Evolutionary conservation across 192 early-diverging fungal genomes (phyloP).

Genomic region (Diversispora epigaea): DNA sequence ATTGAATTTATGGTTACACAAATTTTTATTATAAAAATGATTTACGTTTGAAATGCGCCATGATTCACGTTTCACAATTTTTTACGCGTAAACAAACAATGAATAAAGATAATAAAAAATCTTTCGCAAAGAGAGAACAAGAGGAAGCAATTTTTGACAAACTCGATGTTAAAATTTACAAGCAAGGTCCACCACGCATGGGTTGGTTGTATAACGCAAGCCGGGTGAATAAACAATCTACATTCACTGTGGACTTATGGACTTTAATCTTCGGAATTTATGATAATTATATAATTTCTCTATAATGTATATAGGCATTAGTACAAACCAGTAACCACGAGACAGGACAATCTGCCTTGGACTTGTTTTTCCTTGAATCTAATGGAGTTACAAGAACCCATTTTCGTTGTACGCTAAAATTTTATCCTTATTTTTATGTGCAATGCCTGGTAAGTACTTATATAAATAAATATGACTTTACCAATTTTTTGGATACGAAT

Average conservation of each 20-base stretch:
- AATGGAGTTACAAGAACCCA: slow-evolving; percentile 70
- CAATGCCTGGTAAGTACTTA: slow-evolving; percentile 64
- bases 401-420: slow-evolving; percentile 86
- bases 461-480: neutral
- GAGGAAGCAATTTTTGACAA: slow-evolving; percentile 56
- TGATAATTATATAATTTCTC: slow-evolving; percentile 28
- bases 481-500: neutral
- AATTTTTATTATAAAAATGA: no score
- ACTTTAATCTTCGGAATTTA: neutral
- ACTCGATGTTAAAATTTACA: slow-evolving; percentile 67
- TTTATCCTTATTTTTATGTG: slow-evolving; percentile 91
- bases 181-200: slow-evolving; percentile 66
- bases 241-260: slow-evolving; percentile 2
- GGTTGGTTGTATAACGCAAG: slow-evolving; percentile 99
- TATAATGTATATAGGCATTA: slow-evolving; percentile 38
- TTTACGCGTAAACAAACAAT: no score
- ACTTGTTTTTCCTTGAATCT: slow-evolving; percentile 86
- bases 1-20: no score
- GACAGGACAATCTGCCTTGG: slow-evolving; percentile 68
- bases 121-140: neutral
- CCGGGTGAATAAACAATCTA: slow-evolving; percentile 52
- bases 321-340: slow-evolving; percentile 26
- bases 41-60: no score
- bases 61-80: no score
- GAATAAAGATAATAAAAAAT: no score